Conservation (phyloP, 192 early-diverging fungal species). For the Coemansia sp. region DNA sequence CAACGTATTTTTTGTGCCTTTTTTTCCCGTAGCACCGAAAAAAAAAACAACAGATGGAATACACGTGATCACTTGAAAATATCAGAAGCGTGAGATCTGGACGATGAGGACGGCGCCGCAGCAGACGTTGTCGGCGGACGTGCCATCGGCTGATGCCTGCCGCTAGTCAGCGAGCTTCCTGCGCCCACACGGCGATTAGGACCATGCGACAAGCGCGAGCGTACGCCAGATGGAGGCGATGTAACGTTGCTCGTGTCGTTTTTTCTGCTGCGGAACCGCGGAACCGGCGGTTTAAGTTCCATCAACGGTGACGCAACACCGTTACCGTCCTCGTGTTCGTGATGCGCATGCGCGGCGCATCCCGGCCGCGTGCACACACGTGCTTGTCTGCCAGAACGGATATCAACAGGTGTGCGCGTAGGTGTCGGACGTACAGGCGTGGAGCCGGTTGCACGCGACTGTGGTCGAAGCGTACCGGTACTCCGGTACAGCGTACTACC, state of each 20-base stretch:
- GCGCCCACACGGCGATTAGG: background rate
- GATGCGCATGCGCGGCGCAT: conserved; percentile 54
- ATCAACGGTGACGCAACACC: conserved; percentile 20
- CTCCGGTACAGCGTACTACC: background rate
- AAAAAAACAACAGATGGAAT: no score
- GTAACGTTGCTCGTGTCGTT: conserved; percentile 1
- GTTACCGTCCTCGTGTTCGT: conserved; percentile 48
- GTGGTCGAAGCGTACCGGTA: conserved; percentile 1
- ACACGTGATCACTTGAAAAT: conserved; percentile 40
- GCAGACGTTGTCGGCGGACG: background rate
- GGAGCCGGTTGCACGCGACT: background rate
- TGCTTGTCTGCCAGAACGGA: conserved; percentile 33
- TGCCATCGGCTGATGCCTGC: conserved; percentile 5
- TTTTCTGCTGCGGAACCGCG: conserved; percentile 27
- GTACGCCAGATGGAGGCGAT: background rate
- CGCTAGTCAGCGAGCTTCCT: background rate
- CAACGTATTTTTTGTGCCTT: no score
- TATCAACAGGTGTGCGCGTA: conserved; percentile 37
- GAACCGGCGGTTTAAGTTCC: conserved; percentile 55
- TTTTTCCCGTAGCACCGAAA: no score
- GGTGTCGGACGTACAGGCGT: conserved; percentile 7
- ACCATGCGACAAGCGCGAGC: background rate
- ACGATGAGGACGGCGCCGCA: background rate
- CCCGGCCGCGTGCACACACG: conserved; percentile 52
- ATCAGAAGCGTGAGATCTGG: conserved; percentile 13